Conservation (phyloP, 2,329 filamentous ascomycete genomes). For the Zasmidium angulare region DNA sequence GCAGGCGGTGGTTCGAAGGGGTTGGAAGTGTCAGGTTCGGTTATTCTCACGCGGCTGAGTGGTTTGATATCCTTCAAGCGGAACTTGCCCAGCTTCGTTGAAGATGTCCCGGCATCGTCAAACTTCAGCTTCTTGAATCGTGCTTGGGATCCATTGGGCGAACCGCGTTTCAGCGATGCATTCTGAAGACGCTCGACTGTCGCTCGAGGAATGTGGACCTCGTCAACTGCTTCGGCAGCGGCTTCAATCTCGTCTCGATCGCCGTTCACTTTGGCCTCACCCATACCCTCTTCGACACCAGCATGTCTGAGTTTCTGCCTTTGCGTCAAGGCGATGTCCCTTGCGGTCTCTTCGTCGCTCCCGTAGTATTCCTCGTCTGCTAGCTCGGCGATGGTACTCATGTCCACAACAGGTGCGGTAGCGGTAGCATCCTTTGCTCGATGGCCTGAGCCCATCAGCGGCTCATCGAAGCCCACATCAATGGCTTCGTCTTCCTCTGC, state of each 20-base stretch:
- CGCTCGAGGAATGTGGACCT: slow-evolving; percentile 5
- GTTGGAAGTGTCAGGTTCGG: slow-evolving; percentile 11
- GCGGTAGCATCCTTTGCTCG: slow-evolving; percentile 16
- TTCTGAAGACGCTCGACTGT: slow-evolving; percentile 6
- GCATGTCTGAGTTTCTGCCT: slow-evolving; percentile 26
- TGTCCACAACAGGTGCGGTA: slow-evolving; percentile 60
- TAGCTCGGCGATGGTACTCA: slow-evolving; percentile 56
- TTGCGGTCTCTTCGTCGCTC: slow-evolving; percentile 44
- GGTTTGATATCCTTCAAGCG: slow-evolving; percentile 26
- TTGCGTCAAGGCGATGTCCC: slow-evolving; percentile 35
- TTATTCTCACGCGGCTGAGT: background rate
- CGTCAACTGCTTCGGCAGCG: slow-evolving; percentile 20
- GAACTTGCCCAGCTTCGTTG: slow-evolving; percentile 25
- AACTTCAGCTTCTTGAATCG: slow-evolving; percentile 27
- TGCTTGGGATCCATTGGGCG: slow-evolving; percentile 15
- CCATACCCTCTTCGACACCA: slow-evolving; percentile 18
- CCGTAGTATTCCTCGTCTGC: slow-evolving; percentile 43
- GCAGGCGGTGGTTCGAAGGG: slow-evolving; percentile 14
- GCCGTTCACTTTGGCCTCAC: slow-evolving; percentile 23
- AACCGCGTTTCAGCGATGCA: slow-evolving; percentile 22
- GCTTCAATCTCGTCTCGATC: slow-evolving; percentile 19
- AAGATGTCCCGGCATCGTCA: slow-evolving; percentile 4
- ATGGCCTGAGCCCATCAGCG: slow-evolving; percentile 4
- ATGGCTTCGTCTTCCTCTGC: slow-evolving; percentile 11
- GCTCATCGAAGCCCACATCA: slow-evolving; percentile 9